phyloP scores from a whole-genome alignment of 768 basidiomycete species.

The Daedalea quercina region DNA sequence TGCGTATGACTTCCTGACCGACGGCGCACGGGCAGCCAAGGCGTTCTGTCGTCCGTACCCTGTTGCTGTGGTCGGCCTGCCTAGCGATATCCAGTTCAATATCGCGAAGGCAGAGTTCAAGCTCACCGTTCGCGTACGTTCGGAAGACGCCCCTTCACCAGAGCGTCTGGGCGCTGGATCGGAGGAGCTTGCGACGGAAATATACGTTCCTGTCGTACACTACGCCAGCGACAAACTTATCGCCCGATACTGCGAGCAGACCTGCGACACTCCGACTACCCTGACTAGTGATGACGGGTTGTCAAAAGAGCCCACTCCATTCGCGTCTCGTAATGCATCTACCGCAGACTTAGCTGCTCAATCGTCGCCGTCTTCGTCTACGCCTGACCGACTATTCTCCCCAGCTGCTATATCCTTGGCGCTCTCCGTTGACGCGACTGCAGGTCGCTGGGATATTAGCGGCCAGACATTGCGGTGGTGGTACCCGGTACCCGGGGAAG shows the following conservation, averaged over 20 bases:
- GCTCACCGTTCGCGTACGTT: constrained; percentile 54
- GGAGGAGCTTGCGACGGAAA: constrained; percentile 66
- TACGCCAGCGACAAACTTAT: constrained; percentile 48
- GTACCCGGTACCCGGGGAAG: constrained; percentile 25
- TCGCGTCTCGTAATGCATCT: not conserved
- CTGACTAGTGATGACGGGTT: not conserved
- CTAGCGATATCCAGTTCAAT: constrained; percentile 67
- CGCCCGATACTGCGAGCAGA: constrained; percentile 11
- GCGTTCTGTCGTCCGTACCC: constrained; percentile 89
- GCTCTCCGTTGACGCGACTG: constrained; percentile 36
- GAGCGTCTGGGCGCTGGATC: constrained; percentile 11
- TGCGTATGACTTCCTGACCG: constrained; percentile 68
- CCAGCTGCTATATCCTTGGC: constrained; percentile 24
- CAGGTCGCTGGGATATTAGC: constrained; percentile 39
- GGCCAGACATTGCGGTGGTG: constrained; percentile 44
- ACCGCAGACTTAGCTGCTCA: not conserved
- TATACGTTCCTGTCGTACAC: constrained; percentile 87
- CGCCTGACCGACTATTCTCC: not conserved
- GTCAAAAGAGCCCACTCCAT: constrained; percentile 1
- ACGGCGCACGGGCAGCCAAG: constrained; percentile 78
- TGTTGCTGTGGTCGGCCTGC: constrained; percentile 61
- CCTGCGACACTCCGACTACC: constrained; percentile 4
- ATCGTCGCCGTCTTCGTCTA: not conserved
- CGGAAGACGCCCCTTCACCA: constrained; percentile 42
- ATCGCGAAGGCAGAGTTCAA: constrained; percentile 64